Conservation (phyloP, 495 filamentous ascomycete genomes). For the Hyphodiscus hymeniophilus region DNA sequence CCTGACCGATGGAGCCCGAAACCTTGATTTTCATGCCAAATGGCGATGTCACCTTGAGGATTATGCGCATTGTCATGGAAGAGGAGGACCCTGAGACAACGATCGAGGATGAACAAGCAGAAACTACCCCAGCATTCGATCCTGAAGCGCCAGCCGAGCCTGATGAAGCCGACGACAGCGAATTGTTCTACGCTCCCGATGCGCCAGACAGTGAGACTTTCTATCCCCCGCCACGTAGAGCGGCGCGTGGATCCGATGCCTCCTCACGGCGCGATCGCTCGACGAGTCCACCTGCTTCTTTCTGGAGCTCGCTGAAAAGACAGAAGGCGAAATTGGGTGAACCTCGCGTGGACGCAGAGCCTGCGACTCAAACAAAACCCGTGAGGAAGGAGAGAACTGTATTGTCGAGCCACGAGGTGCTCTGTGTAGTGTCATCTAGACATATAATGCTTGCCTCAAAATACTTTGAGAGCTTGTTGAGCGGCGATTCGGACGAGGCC, state of each 20-base stretch:
- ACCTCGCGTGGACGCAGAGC: not conserved
- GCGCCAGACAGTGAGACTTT: not conserved
- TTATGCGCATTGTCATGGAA: conserved; percentile 1
- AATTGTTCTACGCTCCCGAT: conserved; percentile 10
- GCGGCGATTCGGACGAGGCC: conserved; percentile 5
- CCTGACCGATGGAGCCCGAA: conserved; percentile 3
- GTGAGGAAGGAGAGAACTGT: not conserved
- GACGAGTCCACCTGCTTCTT: conserved; percentile 10
- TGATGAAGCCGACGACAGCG: conserved; percentile 5
- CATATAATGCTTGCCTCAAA: conserved; percentile 41
- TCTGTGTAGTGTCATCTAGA: conserved; percentile 36
- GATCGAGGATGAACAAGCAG: not conserved
- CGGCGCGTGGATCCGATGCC: conserved; percentile 7
- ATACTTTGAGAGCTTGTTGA: conserved; percentile 25
- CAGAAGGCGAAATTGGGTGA: conserved; percentile 1
- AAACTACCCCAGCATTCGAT: not conserved
- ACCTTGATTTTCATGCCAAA: conserved; percentile 9
- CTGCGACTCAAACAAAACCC: not conserved
- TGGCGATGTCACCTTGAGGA: conserved; percentile 6
- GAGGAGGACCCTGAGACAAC: not conserved
- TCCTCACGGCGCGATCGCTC: conserved; percentile 11
- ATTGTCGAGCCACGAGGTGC: conserved; percentile 7
- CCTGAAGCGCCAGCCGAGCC: conserved; percentile 1
- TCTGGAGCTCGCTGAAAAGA: conserved; percentile 11
- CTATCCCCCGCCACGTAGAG: conserved; percentile 9